Evolutionary conservation across 108 stramenopile species (phyloP).

Genomic region (Thalassiosira profunda): DNA sequence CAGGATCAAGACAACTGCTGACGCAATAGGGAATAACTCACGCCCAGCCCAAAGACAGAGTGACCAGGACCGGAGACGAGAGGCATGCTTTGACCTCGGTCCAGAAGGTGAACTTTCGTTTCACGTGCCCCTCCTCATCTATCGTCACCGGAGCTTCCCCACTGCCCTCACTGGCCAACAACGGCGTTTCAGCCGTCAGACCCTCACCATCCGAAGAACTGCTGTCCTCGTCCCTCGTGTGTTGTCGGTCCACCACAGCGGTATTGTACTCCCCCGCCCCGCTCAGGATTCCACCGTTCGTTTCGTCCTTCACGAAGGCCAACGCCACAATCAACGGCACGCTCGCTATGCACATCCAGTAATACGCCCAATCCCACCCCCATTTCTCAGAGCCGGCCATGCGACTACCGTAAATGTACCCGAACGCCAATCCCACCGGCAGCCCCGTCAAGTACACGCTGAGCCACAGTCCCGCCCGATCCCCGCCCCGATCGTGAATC

Average conservation of each 20-base stretch:
- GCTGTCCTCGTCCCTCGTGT: too few relatives aligned
- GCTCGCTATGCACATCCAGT: conserved; percentile 24
- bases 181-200: too few relatives aligned
- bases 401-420: conserved; percentile 50
- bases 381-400: conserved; percentile 26
- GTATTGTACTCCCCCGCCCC: conserved; percentile 24
- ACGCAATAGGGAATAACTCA: too few relatives aligned
- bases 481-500: conserved; percentile 51
- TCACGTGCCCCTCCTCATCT: neutral
- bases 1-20: too few relatives aligned
- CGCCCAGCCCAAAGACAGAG: conserved; percentile 34
- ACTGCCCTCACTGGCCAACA: neutral
- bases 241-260: neutral
- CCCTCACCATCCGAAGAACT: too few relatives aligned
- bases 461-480: conserved; percentile 37
- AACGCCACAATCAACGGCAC: conserved; percentile 35
- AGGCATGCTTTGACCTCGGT: conserved; percentile 48
- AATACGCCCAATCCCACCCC: conserved; percentile 54
- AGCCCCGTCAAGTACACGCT: conserved; percentile 39
- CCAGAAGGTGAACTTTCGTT: conserved; percentile 38
- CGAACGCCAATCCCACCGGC: conserved; percentile 43
- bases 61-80: conserved; percentile 44
- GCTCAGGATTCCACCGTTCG: conserved; percentile 42
- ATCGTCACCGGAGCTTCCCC: neutral
- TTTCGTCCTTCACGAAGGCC: conserved; percentile 40